Conservation (phyloP, 495 filamentous ascomycete genomes). For the Penicillium diatomitis region DNA sequence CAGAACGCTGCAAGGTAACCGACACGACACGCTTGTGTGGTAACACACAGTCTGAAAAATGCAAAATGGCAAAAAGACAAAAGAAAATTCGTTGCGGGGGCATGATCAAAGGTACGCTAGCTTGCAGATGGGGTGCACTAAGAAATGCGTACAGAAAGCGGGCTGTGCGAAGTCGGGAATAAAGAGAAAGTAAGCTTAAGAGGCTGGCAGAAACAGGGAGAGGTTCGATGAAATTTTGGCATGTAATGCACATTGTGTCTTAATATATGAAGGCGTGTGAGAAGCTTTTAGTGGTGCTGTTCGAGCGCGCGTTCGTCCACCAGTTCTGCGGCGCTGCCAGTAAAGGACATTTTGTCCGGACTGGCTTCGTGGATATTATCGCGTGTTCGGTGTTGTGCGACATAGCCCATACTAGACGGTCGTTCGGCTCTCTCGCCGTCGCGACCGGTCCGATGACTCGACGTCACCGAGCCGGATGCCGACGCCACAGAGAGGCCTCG, state of each 20-base stretch:
- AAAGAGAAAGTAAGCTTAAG: too few species aligned
- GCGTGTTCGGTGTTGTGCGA: constrained; percentile 56
- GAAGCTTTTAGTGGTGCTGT: constrained; percentile 1
- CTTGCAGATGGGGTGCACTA: constrained; percentile 9
- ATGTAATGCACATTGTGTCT: constrained; percentile 1
- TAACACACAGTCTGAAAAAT: not conserved
- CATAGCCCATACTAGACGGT: constrained; percentile 61
- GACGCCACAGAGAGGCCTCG: constrained; percentile 35
- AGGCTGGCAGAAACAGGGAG: not conserved
- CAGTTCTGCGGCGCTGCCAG: constrained; percentile 42
- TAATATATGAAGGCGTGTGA: not conserved
- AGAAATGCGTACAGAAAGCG: too few species aligned
- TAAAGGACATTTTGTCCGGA: constrained; percentile 42
- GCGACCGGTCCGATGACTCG: constrained; percentile 23
- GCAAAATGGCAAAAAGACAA: constrained; percentile 5
- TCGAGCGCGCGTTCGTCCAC: constrained; percentile 25
- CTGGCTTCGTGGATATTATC: constrained; percentile 51
- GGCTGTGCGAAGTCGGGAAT: too few species aligned
- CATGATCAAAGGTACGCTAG: constrained; percentile 16
- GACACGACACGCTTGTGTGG: not conserved
- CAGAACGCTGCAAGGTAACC: too few species aligned
- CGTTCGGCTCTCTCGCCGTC: constrained; percentile 41
- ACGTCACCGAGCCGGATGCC: constrained; percentile 40
- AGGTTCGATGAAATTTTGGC: not conserved
- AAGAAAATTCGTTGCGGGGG: constrained; percentile 30